These are phyloP conservation scores for Hysterangium stoloniferum DNA, from an alignment of 768 basidiomycete species.

Conservation along the genomic window DNA sequence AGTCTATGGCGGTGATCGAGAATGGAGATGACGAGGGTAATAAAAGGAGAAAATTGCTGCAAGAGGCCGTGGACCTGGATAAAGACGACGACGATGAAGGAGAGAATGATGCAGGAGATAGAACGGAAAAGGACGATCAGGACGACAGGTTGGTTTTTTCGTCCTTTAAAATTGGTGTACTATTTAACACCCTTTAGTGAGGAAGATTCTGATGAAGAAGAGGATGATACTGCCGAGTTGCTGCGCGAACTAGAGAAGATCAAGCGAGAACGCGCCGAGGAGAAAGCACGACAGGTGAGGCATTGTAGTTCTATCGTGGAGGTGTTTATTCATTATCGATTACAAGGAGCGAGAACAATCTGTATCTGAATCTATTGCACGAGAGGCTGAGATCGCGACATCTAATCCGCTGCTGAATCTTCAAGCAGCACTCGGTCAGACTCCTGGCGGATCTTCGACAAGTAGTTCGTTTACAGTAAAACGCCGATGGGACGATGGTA, in stretches of 20 bases:
- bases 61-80: constrained; percentile 82
- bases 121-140: constrained; percentile 28
- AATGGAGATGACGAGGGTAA: constrained; percentile 48
- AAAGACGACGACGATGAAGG: constrained; percentile 77
- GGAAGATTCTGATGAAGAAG: constrained; percentile 56
- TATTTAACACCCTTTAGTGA: constrained; percentile 3
- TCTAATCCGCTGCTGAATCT: constrained; percentile 87
- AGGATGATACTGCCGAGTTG: constrained; percentile 90
- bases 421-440: constrained; percentile 80
- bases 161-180: constrained; percentile 11
- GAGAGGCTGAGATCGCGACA: constrained; percentile 80
- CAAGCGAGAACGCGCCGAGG: constrained; percentile 90
- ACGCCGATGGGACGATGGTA: constrained; percentile 92
- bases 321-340: neutral
- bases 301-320: neutral
- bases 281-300: constrained; percentile 57
- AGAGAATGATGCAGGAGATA: constrained; percentile 16
- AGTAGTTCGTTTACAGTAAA: constrained; percentile 86
- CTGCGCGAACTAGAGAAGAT: constrained; percentile 98
- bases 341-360: constrained; percentile 70
- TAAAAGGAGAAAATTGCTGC: constrained; percentile 82
- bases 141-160: constrained; percentile 20
- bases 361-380: constrained; percentile 46
- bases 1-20: constrained; percentile 22
- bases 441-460: constrained; percentile 59